Base-by-base conservation (phyloP, 495 filamentous ascomycete genomes). In the Extremus antarcticus region DNA sequence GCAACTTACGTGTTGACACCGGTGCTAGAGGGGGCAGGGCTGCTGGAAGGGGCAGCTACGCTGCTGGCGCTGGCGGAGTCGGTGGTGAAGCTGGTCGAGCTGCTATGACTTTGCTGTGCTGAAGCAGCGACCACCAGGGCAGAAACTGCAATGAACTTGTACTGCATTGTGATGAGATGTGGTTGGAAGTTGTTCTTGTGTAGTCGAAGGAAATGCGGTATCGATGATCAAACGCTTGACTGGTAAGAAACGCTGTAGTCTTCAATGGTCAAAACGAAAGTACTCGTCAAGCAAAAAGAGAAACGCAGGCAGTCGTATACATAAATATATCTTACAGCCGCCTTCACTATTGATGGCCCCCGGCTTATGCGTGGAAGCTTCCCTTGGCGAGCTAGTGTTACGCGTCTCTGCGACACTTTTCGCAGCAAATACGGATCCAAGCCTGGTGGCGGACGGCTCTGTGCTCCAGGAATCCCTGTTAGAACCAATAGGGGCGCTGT, bases 151-250 rank as follows among this genome's bases (percentile, higher is more conserved):
- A 64, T 46, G 25, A 39, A 22, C 45, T 56, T 64, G 62, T 24
- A 64, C 49, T 64, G 61, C 62, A 64, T 64, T n/a, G 51, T 61
- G 50, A 15, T 38, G 43, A 39, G 47, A 51, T 24, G 47, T 51
- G 24, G 25, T 35, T 23, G 4, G 21, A 48, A 48, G 4, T 48
- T 32, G 4, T 13, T 35, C 13, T 35, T 13, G 4, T 35, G 7
- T 4, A 35, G 29, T 35, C n/a, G n/a, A n/a, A n/a, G n/a, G n/a
- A n/a, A n/a, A n/a, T n/a, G n/a, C n/a, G n/a, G n/a, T n/a, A n/a
- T n/a, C n/a, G n/a, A n/a, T n/a, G n/a, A 35, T 35, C 13, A 4
- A 35, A 35, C 29, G 29, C 29, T 13, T 35, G 29, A 35, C 13
- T 4, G n/a, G n/a, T 7, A 13, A 35, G 29, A 35, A 35, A 35